Conservation (phyloP, 2,329 filamentous ascomycete genomes). For the Ceratocystis variospora region DNA sequence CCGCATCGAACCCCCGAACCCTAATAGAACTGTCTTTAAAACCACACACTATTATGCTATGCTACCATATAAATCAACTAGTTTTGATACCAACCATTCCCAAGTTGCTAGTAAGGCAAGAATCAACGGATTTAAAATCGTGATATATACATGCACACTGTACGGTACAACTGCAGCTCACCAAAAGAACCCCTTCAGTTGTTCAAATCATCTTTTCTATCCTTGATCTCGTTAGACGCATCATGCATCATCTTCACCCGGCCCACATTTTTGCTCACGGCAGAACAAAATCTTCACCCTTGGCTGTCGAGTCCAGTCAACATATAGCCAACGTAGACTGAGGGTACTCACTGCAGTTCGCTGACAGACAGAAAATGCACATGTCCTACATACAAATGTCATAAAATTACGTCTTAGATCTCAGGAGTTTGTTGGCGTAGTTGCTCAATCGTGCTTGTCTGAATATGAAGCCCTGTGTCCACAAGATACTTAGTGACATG, state of each 20-base stretch:
- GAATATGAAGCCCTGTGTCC: background rate
- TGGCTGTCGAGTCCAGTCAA: background rate
- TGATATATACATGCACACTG: too few species aligned
- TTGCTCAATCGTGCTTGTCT: background rate
- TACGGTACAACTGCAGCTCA: too few species aligned
- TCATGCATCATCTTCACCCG: background rate
- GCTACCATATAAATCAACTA: too few species aligned
- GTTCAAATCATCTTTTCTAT: background rate
- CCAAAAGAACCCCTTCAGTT: background rate
- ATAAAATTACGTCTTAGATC: too few species aligned
- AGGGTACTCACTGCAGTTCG: background rate
- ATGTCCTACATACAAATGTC: background rate
- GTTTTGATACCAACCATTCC: too few species aligned
- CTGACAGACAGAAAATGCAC: background rate
- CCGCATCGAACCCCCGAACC: background rate
- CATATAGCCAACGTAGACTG: background rate
- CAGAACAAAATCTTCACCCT: background rate
- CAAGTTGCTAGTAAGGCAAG: too few species aligned
- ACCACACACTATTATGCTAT: background rate
- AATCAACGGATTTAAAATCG: too few species aligned
- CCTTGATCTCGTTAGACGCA: background rate
- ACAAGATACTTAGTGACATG: constrained; percentile 7
- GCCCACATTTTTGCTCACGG: background rate
- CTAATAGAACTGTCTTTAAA: background rate
- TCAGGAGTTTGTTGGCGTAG: background rate